A percentile compares a stretch with the other conserved stretches of the same genome.
Conservation (phyloP, 768 basidiomycete genomes). For the Lactarius indigo region DNA sequence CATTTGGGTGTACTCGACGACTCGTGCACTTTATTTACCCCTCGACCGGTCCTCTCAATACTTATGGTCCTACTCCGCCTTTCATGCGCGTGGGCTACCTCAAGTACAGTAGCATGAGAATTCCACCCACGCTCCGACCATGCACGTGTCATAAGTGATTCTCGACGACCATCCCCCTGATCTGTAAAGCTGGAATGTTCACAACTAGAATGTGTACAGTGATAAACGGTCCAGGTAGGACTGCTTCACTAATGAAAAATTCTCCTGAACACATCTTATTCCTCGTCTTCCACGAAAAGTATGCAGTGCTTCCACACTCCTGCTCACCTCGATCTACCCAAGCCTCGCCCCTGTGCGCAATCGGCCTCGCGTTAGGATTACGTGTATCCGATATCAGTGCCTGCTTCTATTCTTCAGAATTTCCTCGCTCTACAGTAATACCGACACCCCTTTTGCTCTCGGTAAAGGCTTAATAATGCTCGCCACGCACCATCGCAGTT, state of each 20-base stretch:
- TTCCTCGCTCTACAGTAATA: neutral
- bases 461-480: conserved; percentile 16
- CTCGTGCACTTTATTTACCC: neutral
- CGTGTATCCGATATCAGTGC: conserved; percentile 22
- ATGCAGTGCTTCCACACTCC: conserved; percentile 8
- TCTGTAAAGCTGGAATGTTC: neutral
- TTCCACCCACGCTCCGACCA: conserved; percentile 5
- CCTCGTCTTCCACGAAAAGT: neutral
- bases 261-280: neutral
- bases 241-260: neutral
- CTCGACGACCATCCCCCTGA: neutral
- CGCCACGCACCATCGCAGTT: conserved; percentile 15
- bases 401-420: conserved; percentile 15
- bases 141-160: neutral
- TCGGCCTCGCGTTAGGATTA: conserved; percentile 17
- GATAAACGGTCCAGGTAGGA: neutral
- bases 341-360: conserved; percentile 6
- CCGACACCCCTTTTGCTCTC: conserved; percentile 18
- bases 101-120: conserved; percentile 1
- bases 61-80: conserved; percentile 5
- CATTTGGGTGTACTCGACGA: neutral
- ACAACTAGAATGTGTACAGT: neutral
- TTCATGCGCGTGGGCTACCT: neutral
- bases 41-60: neutral
- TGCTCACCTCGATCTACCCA: conserved; percentile 3